Evolutionary conservation across 106 monocot genomes (phyloP).

Genomic region (Narthecium ossifragum): DNA sequence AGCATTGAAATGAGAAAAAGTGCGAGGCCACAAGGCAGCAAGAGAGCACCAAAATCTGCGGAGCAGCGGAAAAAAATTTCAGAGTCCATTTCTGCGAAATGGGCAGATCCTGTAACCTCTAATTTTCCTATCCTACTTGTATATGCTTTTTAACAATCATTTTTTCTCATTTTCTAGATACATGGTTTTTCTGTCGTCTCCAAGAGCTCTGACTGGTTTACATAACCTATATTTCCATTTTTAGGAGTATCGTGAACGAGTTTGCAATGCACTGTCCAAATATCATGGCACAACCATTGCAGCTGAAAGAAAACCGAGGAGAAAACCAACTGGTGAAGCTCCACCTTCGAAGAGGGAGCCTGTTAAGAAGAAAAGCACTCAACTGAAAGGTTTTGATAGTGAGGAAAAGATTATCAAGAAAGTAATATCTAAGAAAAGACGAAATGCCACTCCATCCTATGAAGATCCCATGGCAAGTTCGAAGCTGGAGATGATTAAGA

Average conservation of each 20-base stretch:
- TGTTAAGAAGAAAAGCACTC: constrained; percentile 26
- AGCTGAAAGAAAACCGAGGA: constrained; percentile 50
- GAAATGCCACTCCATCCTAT: constrained; percentile 37
- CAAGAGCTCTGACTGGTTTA: no score
- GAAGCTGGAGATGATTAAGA: constrained; percentile 96
- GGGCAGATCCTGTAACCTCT: constrained; percentile 77
- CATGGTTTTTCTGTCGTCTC: no score
- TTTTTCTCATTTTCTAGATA: no score
- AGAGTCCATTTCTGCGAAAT: constrained; percentile 85
- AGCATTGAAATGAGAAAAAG: constrained; percentile 62
- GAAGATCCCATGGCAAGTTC: constrained; percentile 77
- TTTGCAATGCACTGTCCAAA: constrained; percentile 59
- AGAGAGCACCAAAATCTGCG: constrained; percentile 69
- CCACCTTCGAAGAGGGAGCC: constrained; percentile 20
- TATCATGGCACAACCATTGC: constrained; percentile 59
- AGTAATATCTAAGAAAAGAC: constrained; percentile 31
- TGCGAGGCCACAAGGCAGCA: constrained; percentile 47
- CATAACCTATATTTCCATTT: no score
- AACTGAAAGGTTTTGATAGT: constrained; percentile 2
- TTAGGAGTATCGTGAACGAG: constrained; percentile 84
- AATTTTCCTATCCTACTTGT: neutral
- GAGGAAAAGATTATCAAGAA: constrained; percentile 38
- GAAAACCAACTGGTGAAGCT: constrained; percentile 20
- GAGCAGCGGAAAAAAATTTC: constrained; percentile 86
- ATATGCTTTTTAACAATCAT: neutral